These are phyloP conservation scores for Ulvella scutata DNA, from an alignment of 139 green algal genomes.

Conservation along the genomic window DNA sequence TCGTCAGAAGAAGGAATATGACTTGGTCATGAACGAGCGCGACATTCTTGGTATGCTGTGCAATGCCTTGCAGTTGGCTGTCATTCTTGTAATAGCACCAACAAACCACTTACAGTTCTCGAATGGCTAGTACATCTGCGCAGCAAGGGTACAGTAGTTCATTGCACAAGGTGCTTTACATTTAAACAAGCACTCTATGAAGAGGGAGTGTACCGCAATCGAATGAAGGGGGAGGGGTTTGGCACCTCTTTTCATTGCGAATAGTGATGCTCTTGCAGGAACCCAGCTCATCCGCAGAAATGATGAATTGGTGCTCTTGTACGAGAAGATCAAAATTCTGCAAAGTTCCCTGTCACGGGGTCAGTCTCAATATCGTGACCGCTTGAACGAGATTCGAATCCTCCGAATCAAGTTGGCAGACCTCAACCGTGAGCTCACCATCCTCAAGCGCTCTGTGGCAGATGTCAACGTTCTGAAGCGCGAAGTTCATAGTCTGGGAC, in stretches of 20 bases:
- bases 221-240: no score
- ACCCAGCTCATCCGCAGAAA: constrained; percentile 67
- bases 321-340: constrained; percentile 93
- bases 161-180: no score
- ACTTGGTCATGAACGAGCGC: constrained; percentile 71
- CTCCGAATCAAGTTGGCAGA: constrained; percentile 75
- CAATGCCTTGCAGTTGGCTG: neutral
- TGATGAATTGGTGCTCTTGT: constrained; percentile 83
- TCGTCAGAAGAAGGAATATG: constrained; percentile 75
- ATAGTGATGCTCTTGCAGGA: no score
- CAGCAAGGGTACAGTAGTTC: no score
- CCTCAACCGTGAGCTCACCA: constrained; percentile 64
- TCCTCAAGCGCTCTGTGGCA: constrained; percentile 54
- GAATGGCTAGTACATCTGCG: no score
- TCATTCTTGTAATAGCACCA: neutral
- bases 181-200: no score
- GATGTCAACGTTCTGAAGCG: constrained; percentile 78
- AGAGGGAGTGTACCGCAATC: no score
- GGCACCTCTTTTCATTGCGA: no score
- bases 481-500: constrained; percentile 72
- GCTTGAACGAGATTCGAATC: constrained; percentile 73
- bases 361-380: constrained; percentile 76
- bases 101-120: no score
- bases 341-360: constrained; percentile 63
- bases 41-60: constrained; percentile 70